phyloP scores from a whole-genome alignment of 1,139 yeast genomes.

The Geotrichum siamense region DNA sequence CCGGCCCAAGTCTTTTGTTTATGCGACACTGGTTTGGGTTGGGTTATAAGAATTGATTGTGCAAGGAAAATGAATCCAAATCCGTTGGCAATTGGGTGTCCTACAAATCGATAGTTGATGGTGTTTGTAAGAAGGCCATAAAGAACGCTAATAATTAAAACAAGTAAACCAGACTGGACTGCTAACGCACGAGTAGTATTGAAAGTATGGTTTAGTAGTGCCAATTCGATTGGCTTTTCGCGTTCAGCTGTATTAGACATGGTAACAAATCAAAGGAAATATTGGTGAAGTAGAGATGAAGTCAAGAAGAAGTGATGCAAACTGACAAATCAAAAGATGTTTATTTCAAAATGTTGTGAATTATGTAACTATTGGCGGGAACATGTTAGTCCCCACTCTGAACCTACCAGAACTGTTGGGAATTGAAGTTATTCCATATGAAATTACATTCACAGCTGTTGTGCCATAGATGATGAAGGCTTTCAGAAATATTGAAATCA shows the following conservation, averaged over 20 bases:
- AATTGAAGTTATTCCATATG: too few relatives aligned
- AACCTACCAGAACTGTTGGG: too few relatives aligned
- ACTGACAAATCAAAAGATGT: too few relatives aligned
- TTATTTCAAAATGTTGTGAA: too few relatives aligned
- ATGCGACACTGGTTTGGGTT: constrained; percentile 22
- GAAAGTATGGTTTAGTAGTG: constrained; percentile 6
- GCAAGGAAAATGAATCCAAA: constrained; percentile 23
- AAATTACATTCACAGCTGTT: too few relatives aligned
- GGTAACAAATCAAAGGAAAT: too few relatives aligned
- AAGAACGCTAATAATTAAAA: constrained; percentile 16
- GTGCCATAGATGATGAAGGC: too few relatives aligned
- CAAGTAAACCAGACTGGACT: constrained; percentile 20
- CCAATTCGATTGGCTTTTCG: neutral
- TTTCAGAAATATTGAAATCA: too few relatives aligned
- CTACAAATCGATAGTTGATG: constrained; percentile 22
- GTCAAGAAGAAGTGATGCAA: too few relatives aligned
- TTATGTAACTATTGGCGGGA: too few relatives aligned
- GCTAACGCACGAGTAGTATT: constrained; percentile 19
- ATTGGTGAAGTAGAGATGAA: too few relatives aligned
- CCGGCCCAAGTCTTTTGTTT: constrained; percentile 27
- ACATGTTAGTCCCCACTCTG: too few relatives aligned
- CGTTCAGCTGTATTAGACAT: neutral
- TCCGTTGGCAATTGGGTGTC: constrained; percentile 26
- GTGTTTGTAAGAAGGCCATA: constrained; percentile 22
- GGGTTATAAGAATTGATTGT: constrained; percentile 25